Conservation (phyloP, 2,329 filamentous ascomycete species). For the Colletotrichum melonis region DNA sequence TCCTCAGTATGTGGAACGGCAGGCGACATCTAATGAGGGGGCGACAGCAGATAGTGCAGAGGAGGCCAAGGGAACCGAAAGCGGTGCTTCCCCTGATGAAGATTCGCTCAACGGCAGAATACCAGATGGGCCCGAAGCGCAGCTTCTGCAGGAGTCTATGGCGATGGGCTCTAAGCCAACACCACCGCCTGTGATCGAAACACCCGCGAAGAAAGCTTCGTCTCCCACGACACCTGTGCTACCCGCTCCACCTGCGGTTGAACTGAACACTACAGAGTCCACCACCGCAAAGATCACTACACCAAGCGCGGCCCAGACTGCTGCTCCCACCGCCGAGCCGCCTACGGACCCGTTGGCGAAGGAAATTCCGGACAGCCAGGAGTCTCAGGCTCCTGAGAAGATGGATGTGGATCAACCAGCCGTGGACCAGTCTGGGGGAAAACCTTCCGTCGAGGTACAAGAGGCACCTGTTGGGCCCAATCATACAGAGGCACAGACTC, state of each 20-base stretch:
- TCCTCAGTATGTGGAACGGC: conserved; percentile 63
- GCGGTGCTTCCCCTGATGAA: conserved; percentile 10
- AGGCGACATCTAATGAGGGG: conserved; percentile 48
- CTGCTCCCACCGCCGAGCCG: not conserved
- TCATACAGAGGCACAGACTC: conserved; percentile 26
- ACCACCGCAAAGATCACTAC: not conserved
- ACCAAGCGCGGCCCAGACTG: not conserved
- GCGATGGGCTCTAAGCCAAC: conserved; percentile 22
- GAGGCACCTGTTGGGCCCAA: not conserved
- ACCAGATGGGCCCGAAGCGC: conserved; percentile 53
- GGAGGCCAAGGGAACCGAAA: conserved; percentile 30
- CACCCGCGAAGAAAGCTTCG: conserved; percentile 21
- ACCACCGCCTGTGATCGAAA: conserved; percentile 33
- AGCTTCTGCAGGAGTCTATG: conserved; percentile 56
- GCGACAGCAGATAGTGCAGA: conserved; percentile 48
- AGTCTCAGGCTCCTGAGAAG: conserved; percentile 41
- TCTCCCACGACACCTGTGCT: conserved; percentile 4
- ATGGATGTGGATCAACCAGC: conserved; percentile 49
- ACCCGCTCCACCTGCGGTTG: not conserved
- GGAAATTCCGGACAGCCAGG: conserved; percentile 52
- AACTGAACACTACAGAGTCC: not conserved
- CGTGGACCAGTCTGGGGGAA: conserved; percentile 35
- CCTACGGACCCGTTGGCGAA: not conserved
- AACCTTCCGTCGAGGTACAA: conserved; percentile 9
- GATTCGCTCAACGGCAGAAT: conserved; percentile 34